Conservation (phyloP, 352 stramenopile genomes). For the Nothophytophthora sp. region DNA sequence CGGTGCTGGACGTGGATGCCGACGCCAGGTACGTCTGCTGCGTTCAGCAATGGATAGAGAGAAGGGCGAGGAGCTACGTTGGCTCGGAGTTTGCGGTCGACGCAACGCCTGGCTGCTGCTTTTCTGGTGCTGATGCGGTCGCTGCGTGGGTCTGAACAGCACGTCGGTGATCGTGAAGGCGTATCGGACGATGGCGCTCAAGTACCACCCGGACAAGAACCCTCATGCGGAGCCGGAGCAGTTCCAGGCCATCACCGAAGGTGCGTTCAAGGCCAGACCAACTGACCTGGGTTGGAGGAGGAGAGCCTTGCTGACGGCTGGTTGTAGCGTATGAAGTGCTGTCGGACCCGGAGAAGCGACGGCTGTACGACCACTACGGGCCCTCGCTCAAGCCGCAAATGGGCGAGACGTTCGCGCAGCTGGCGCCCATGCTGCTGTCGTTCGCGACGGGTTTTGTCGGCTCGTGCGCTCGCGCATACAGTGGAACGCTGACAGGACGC, state of each 20-base stretch:
- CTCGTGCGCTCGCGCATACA: conserved; percentile 43
- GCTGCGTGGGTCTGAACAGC: conserved; percentile 43
- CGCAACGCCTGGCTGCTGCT: background rate
- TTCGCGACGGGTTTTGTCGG: conserved; percentile 57
- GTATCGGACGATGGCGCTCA: conserved; percentile 93
- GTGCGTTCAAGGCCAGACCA: conserved; percentile 8
- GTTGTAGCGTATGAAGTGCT: conserved; percentile 70
- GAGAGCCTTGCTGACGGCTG: background rate
- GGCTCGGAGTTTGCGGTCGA: background rate
- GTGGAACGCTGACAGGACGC: conserved; percentile 22
- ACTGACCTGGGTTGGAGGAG: background rate
- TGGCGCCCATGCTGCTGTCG: conserved; percentile 67
- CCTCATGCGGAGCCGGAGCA: conserved; percentile 83
- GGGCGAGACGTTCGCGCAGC: conserved; percentile 59
- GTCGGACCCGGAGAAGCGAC: conserved; percentile 70
- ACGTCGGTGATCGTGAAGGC: conserved; percentile 94
- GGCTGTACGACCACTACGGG: conserved; percentile 77
- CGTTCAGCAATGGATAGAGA: too few species aligned
- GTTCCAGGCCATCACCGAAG: conserved; percentile 85
- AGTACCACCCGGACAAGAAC: conserved; percentile 98
- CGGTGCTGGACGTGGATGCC: conserved; percentile 58
- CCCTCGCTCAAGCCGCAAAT: conserved; percentile 57
- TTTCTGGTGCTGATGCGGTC: too few species aligned
- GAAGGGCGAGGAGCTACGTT: too few species aligned
- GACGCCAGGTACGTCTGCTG: conserved; percentile 43